A percentile compares a stretch with the other conserved stretches of the same genome.
These are phyloP conservation scores for Aspergillus japonicus DNA, from an alignment of 2,329 filamentous ascomycete species.

Conservation along the genomic window DNA sequence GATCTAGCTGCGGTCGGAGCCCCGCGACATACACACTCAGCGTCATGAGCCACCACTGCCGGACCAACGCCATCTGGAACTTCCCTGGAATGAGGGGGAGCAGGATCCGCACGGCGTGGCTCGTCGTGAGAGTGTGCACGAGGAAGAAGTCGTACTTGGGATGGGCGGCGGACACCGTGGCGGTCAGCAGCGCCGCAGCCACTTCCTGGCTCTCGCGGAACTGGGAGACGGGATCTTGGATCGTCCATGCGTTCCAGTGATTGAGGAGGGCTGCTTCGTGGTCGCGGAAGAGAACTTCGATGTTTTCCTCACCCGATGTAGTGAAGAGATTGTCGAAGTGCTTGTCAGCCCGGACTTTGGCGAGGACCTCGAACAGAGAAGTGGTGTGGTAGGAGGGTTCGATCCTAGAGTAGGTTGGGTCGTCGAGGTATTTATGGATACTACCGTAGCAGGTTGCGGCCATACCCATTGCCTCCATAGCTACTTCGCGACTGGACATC, in stretches of 20 bases:
- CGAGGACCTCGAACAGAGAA: slow-evolving; percentile 68
- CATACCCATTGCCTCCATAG: slow-evolving; percentile 81
- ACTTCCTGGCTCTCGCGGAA: slow-evolving; percentile 68
- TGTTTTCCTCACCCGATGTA: slow-evolving; percentile 59
- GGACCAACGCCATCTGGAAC: slow-evolving; percentile 70
- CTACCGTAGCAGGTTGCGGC: slow-evolving; percentile 59
- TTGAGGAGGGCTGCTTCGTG: slow-evolving; percentile 71
- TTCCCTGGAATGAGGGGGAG: slow-evolving; percentile 72
- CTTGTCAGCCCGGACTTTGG: slow-evolving; percentile 66
- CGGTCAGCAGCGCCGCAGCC: slow-evolving; percentile 48
- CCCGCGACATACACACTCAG: slow-evolving; percentile 75
- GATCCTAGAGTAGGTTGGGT: slow-evolving; percentile 64
- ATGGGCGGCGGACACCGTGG: slow-evolving; percentile 26
- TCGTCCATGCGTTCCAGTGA: slow-evolving; percentile 87
- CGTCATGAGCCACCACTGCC: slow-evolving; percentile 87
- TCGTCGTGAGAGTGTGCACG: slow-evolving; percentile 77
- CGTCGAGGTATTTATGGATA: slow-evolving; percentile 65
- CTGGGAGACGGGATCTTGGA: slow-evolving; percentile 67
- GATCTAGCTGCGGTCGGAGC: slow-evolving; percentile 68
- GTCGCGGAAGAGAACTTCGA: slow-evolving; percentile 66
- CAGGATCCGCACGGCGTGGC: slow-evolving; percentile 83
- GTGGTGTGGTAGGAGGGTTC: slow-evolving; percentile 59
- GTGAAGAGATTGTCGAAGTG: slow-evolving; percentile 68
- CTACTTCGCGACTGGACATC: slow-evolving; percentile 77
- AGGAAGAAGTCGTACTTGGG: slow-evolving; percentile 77